Percentiles rank a stretch among this genome's conserved stretches.
These are phyloP conservation scores for Phaeosphaeria sp. DNA, from an alignment of 2,329 filamentous ascomycete species.

Conservation along the genomic window DNA sequence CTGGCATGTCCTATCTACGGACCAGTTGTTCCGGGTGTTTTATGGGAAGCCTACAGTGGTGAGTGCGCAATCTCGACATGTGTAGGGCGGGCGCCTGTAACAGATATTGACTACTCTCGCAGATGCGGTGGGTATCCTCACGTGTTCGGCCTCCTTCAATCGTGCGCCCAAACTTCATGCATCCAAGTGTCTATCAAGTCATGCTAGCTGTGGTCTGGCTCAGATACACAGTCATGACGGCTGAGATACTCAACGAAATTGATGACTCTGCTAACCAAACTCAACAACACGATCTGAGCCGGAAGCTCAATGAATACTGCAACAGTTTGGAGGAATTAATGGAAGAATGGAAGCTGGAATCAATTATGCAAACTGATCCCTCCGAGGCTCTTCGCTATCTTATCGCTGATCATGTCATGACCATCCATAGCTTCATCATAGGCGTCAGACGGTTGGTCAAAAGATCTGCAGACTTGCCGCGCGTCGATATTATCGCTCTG, in stretches of 20 bases:
- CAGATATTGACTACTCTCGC: not conserved
- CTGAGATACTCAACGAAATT: conserved; percentile 25
- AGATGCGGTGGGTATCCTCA: conserved; percentile 24
- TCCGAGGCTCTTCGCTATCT: conserved; percentile 17
- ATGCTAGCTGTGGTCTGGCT: conserved; percentile 27
- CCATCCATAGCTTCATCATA: conserved; percentile 32
- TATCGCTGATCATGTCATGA: conserved; percentile 33
- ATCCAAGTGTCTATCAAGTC: conserved; percentile 21
- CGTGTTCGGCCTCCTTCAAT: conserved; percentile 29
- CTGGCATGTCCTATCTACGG: conserved; percentile 31
- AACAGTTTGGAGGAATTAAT: conserved; percentile 23
- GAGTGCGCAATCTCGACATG: not conserved
- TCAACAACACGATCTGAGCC: conserved; percentile 4
- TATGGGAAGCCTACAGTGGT: conserved; percentile 32
- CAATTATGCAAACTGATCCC: conserved; percentile 13
- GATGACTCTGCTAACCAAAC: conserved; percentile 10
- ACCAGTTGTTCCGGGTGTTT: conserved; percentile 35
- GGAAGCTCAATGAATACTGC: conserved; percentile 26
- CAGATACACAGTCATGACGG: conserved; percentile 26
- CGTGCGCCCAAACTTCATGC: conserved; percentile 22
- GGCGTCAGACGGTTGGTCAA: conserved; percentile 26
- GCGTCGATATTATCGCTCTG: conserved; percentile 22
- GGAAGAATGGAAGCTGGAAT: conserved; percentile 28
- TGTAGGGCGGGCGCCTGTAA: not conserved
- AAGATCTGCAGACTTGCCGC: not conserved